Evolutionary conservation across 2,329 filamentous ascomycete genomes (phyloP).

Genomic region (Penicillium janthinellum): DNA sequence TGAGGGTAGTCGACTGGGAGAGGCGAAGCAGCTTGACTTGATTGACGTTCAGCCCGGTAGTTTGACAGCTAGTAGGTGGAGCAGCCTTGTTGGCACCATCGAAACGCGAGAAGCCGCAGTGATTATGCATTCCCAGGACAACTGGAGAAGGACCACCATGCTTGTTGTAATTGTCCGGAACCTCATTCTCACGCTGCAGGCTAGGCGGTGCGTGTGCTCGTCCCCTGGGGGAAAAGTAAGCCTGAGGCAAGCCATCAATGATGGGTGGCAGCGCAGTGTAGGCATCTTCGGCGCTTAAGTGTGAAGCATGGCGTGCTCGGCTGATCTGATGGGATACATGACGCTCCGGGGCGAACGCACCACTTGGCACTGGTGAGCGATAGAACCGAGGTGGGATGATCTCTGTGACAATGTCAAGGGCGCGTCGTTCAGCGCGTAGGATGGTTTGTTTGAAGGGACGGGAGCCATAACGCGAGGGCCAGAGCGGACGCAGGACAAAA

Average conservation of each 20-base stretch:
- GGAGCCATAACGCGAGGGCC: constrained; percentile 11
- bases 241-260: not conserved
- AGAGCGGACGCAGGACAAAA: constrained; percentile 18
- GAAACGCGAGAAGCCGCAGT: not conserved
- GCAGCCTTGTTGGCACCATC: not conserved
- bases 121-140: not conserved
- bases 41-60: not conserved
- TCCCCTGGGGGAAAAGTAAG: not conserved
- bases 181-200: not conserved
- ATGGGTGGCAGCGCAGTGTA: not conserved
- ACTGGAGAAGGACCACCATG: not conserved
- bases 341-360: constrained; percentile 1
- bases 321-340: not conserved
- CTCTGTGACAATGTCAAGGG: constrained; percentile 24
- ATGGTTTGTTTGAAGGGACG: constrained; percentile 23
- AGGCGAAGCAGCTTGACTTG: not conserved
- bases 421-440: constrained; percentile 24
- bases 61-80: not conserved
- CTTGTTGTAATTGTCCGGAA: not conserved
- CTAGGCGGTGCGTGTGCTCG: not conserved
- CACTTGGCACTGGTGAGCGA: constrained; percentile 18
- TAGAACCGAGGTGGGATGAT: constrained; percentile 22
- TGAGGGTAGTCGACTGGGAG: not conserved
- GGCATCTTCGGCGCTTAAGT: not conserved
- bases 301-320: not conserved